Evolutionary conservation across 805 yeast species (phyloP).

Genomic region (Nakazawaea wickerhamii): DNA sequence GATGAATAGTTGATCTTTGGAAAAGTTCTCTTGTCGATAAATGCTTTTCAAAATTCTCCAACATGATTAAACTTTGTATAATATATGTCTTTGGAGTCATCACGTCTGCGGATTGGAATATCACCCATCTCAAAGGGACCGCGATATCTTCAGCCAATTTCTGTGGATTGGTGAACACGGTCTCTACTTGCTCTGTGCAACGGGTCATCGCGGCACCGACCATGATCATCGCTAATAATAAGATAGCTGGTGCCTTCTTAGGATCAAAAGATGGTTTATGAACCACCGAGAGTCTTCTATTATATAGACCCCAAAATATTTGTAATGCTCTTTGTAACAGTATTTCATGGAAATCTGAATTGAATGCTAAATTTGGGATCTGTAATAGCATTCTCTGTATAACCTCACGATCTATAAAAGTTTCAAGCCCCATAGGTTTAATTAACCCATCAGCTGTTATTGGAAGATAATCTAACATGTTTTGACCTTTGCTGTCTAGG

Average conservation of each 20-base stretch:
- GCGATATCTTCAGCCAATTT: constrained; percentile 33
- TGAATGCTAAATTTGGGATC: constrained; percentile 22
- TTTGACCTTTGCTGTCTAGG: constrained; percentile 7
- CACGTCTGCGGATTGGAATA: constrained; percentile 40
- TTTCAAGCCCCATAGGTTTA: constrained; percentile 1
- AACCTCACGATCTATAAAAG: constrained; percentile 14
- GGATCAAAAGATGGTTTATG: constrained; percentile 58
- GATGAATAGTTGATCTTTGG: constrained; percentile 47
- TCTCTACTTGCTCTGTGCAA: constrained; percentile 12
- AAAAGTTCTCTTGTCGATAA: constrained; percentile 38
- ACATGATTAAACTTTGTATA: constrained; percentile 39
- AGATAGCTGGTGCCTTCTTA: constrained; percentile 38
- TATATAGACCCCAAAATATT: constrained; percentile 54
- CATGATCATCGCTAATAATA: constrained; percentile 49
- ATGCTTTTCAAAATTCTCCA: constrained; percentile 45
- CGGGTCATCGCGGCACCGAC: constrained; percentile 46
- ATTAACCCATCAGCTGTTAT: constrained; percentile 1
- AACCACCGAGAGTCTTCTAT: constrained; percentile 52
- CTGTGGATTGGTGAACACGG: constrained; percentile 14
- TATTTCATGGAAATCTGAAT: constrained; percentile 24
- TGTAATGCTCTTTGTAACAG: constrained; percentile 26
- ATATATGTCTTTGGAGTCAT: constrained; percentile 45
- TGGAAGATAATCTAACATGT: constrained; percentile 7
- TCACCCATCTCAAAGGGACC: constrained; percentile 36
- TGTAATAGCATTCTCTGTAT: constrained; percentile 18